These are phyloP conservation scores for Golubevia sp. DNA, from an alignment of 1,284 basidiomycete genomes.

Conservation along the genomic window DNA sequence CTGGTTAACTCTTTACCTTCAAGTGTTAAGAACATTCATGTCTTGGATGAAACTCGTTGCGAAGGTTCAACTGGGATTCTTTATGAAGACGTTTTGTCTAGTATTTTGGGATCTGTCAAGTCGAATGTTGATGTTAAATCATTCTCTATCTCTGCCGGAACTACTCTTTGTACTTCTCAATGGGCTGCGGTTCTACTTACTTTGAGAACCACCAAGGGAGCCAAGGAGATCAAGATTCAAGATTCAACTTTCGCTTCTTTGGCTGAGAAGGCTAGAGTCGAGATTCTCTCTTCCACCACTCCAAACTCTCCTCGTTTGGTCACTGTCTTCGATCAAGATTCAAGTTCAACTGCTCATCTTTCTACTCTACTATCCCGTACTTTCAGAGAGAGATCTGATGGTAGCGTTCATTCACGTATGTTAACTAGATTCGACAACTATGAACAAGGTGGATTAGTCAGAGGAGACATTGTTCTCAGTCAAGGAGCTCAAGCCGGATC, in stretches of 20 bases:
- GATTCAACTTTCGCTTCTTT: constrained; percentile 23
- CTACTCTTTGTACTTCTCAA: constrained; percentile 28
- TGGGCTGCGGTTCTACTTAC: constrained; percentile 35
- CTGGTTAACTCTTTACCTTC: constrained; percentile 37
- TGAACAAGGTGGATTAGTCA: constrained; percentile 43
- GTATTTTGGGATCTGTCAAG: constrained; percentile 11
- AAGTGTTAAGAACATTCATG: constrained; percentile 41
- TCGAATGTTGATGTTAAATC: constrained; percentile 29
- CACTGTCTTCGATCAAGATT: constrained; percentile 52
- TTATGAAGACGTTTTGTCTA: constrained; percentile 40
- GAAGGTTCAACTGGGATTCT: constrained; percentile 27
- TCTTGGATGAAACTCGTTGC: constrained; percentile 47
- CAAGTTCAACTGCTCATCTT: constrained; percentile 33
- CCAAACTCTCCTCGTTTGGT: constrained; percentile 15
- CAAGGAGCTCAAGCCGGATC: constrained; percentile 19
- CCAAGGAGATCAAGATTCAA: constrained; percentile 22
- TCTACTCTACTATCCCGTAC: constrained; percentile 39
- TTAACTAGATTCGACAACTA: constrained; percentile 58
- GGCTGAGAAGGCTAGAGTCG: constrained; percentile 1
- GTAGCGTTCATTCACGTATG: constrained; percentile 37
- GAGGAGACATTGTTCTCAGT: constrained; percentile 43
- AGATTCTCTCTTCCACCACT: background rate
- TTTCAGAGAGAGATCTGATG: constrained; percentile 32
- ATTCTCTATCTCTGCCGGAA: constrained; percentile 31
- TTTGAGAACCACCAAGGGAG: constrained; percentile 8